Base-by-base conservation (phyloP, 768 basidiomycete species). In the Tricholoma sp. region DNA sequence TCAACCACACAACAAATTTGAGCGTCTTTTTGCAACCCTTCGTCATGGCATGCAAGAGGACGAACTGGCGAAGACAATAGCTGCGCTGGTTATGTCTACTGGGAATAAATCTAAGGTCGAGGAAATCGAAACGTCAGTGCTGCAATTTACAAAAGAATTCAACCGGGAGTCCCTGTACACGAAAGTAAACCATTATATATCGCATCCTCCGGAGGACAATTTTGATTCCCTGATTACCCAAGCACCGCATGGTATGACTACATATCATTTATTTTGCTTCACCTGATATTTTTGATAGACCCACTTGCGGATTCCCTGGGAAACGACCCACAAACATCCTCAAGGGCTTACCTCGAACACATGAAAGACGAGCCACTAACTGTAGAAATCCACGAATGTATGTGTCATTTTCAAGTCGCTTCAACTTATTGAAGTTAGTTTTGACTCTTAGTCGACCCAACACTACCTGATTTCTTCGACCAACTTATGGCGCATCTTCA, bases 31-130 rank as follows among this genome's bases (percentile, higher is more conserved):
- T 34, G 55, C 61, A 9, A 54, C 63, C 1, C 52, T 67, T 34
- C 58, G 59, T 11, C 65, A 62, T 24, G 62, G 55, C 3, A 58
- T 69, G 58, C 50, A 54, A 6, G 53, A 57, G 32, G 62, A 63
- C 13, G 59, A 67, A 17, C 59, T 69, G 4, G 63, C 66, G 15
- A 58, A 54, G 53, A 53, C 56, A 33, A 58, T 66, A 20, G 63
- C 65, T 10, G 60, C 58, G 13, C 34, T 66, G 17, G 33, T 65
- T 31, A 24, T 53, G 6, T 56, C 61, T 28, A 61, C 65, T 41
- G 60, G 55, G 31, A 53, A 53, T 28, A 24, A 36, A 4, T 18
- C 11, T 4, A 55, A 52, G 31, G 45, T 56, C 3, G 53, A 45
- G 15, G 53, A 47, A 8, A 36, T 65, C 12, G 42, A 52, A 33